Conservation (phyloP, 2,329 filamentous ascomycete species). For the Penicillium sp. region DNA sequence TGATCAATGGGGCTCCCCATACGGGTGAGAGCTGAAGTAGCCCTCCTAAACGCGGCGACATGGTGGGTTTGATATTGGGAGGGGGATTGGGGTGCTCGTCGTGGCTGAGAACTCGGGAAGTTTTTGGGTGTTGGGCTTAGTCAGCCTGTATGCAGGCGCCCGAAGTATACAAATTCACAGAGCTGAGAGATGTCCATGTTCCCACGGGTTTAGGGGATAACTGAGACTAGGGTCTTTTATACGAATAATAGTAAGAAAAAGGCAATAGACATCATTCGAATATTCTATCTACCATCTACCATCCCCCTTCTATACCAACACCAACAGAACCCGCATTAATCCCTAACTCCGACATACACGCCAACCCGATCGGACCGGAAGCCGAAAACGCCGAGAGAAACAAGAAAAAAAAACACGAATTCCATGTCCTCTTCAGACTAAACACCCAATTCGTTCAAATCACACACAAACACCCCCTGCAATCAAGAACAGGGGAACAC, state of each 20-base stretch:
- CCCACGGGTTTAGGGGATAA: not conserved
- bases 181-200: not conserved
- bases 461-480: not conserved
- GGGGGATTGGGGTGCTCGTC: constrained; percentile 4
- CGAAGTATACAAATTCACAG: not conserved
- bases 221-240: too few species aligned
- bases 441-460: not conserved
- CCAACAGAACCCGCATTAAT: not conserved
- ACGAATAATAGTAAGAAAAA: not conserved
- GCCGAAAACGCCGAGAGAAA: constrained; percentile 13
- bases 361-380: constrained; percentile 12
- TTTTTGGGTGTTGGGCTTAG: constrained; percentile 24
- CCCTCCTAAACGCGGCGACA: constrained; percentile 39
- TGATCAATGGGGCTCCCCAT: constrained; percentile 22
- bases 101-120: constrained; percentile 13
- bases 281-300: not conserved
- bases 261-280: not conserved
- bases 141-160: constrained; percentile 5
- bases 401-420: not conserved
- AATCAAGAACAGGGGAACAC: not conserved
- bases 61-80: constrained; percentile 19
- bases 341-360: constrained; percentile 5
- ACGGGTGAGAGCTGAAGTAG: constrained; percentile 30
- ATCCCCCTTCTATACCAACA: not conserved
- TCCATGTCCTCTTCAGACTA: not conserved